Percentiles rank a stretch among this genome's conserved stretches.
Conservation (phyloP, 73 alveolate species). For the Paraurostyla sp. region DNA sequence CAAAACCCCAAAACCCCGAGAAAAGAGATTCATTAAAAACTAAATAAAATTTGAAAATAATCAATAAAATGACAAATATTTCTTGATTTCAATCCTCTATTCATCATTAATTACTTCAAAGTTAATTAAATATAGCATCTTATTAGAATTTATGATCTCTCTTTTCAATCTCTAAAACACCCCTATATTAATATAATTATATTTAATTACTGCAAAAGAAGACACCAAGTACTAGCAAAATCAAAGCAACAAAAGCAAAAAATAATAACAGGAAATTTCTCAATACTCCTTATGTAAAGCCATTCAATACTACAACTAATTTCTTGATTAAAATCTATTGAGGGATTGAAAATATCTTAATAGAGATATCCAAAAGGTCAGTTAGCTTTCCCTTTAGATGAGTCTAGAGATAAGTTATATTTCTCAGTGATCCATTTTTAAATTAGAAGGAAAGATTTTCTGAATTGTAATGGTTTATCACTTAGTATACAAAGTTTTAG, state of each 20-base stretch:
- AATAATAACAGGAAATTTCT: background rate
- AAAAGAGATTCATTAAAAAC: too few species aligned
- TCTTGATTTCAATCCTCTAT: too few species aligned
- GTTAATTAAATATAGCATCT: too few species aligned
- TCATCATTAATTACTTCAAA: too few species aligned
- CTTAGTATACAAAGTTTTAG: background rate
- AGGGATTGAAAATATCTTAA: background rate
- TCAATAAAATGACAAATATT: too few species aligned
- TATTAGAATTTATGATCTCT: too few species aligned
- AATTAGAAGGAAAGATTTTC: background rate
- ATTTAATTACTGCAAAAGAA: background rate
- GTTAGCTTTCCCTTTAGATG: background rate
- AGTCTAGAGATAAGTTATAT: background rate
- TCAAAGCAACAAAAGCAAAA: background rate
- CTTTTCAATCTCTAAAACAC: too few species aligned
- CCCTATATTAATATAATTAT: too few species aligned
- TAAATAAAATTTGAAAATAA: too few species aligned
- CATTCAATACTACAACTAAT: background rate
- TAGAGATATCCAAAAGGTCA: background rate
- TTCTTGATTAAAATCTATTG: background rate
- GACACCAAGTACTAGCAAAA: background rate
- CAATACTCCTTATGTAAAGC: background rate
- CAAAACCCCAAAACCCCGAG: too few species aligned
- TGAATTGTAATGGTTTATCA: background rate
- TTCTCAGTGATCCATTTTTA: background rate